Evolutionary conservation across 169 alveolate genomes (phyloP), one percentile per base, ranked within the genome.

Genomic region (Babesia caballi): DNA sequence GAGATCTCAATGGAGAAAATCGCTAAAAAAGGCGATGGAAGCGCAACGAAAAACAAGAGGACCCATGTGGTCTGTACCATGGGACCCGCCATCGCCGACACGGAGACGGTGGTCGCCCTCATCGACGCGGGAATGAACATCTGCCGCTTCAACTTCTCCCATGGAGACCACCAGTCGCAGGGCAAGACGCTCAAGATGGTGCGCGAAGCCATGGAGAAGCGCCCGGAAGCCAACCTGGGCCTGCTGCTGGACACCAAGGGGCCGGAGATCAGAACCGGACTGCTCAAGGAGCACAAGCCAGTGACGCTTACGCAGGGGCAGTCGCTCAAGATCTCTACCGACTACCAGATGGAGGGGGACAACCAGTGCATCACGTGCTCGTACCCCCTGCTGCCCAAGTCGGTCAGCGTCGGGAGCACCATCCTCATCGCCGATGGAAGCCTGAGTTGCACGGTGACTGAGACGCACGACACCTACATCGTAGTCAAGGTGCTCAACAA

Each of bases 181-280:
- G 94, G 89, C 32, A 91, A 91, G 56, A 94, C 94, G 53, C 93
- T 96, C 12, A 89, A 83, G 40, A 86, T 69, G 65, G 77, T 96
- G 0, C 89, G 93, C 66, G 97, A 95, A 77, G 99, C 99, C 0
- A 82, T 92, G 52, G 95, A 91, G 74, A 91, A 89, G 59, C 93
- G 98, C 50, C 98, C 98, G 1, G 94, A 94, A 19, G 90, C 93
- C 66, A 85, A 94, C 4, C 85, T 94, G 25, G 99, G 98, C 14
- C 82, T 97, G 67, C 84, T 97, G 88, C 91, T 98, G 54, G 99
- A 98, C 83, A 98, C 99, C n/a, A 98, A 97, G 85, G 99, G 99
- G 0, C 99, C 99, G 1, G 99, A 98, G 89, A 95, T 97, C 77
- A 82, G 99, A 61, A 96, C 99, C 7, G 99, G 99, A 46, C 65